These are phyloP conservation scores for Exophiala alcalophila DNA, from an alignment of 2,329 filamentous ascomycete genomes.

Conservation along the genomic window DNA sequence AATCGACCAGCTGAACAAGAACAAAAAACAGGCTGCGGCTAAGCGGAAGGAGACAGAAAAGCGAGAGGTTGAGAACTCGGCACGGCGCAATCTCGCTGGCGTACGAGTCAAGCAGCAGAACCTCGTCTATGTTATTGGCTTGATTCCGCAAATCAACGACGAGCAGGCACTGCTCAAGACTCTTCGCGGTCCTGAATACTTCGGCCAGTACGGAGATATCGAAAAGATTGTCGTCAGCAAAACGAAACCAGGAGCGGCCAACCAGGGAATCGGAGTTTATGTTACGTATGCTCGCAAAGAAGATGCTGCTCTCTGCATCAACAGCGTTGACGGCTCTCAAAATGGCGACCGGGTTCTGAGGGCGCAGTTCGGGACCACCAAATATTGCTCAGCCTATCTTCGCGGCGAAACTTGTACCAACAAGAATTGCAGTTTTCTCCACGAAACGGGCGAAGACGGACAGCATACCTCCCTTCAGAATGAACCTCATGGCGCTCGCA, in stretches of 20 bases:
- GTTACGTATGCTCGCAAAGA: slow-evolving; percentile 94
- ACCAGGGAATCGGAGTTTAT: slow-evolving; percentile 91
- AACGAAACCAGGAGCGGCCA: slow-evolving; percentile 70
- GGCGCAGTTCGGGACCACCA: slow-evolving; percentile 82
- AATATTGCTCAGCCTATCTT: slow-evolving; percentile 96
- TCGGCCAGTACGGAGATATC: slow-evolving; percentile 97
- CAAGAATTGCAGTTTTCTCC: slow-evolving; percentile 94
- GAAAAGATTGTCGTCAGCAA: slow-evolving; percentile 99
- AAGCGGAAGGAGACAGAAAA: slow-evolving; percentile 95
- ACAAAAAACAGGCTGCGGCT: slow-evolving; percentile 73
- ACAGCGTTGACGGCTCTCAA: slow-evolving; percentile 84
- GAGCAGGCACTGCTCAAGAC: slow-evolving; percentile 83
- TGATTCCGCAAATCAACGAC: slow-evolving; percentile 87
- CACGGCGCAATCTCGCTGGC: slow-evolving; percentile 91
- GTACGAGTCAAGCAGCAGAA: slow-evolving; percentile 98
- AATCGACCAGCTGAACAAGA: slow-evolving; percentile 31
- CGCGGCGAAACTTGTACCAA: slow-evolving; percentile 94
- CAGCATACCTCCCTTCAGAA: slow-evolving; percentile 30
- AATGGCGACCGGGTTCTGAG: slow-evolving; percentile 83
- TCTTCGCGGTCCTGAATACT: slow-evolving; percentile 85
- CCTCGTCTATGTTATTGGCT: slow-evolving; percentile 92
- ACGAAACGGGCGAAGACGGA: slow-evolving; percentile 93
- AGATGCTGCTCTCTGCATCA: slow-evolving; percentile 85
- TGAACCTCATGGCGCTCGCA: slow-evolving; percentile 25
- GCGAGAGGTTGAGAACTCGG: slow-evolving; percentile 91